Percentiles rank a stretch among this genome's conserved stretches.
Evolutionary conservation across 495 filamentous ascomycete species (phyloP).

Genomic region (Penicillium antarcticum): DNA sequence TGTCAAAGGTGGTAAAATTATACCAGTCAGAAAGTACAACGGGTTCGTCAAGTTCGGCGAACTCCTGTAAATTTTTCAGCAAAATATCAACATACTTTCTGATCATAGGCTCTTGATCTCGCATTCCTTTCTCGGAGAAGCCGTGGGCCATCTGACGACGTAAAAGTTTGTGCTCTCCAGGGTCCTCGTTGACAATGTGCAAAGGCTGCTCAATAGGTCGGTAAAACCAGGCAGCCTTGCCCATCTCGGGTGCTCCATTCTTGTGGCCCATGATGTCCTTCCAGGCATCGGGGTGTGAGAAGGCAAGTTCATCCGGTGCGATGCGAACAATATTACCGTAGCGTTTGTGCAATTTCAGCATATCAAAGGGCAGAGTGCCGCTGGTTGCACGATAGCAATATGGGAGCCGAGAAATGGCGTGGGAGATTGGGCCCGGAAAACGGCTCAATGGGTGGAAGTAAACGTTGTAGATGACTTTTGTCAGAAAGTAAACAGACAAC

Average conservation of each 20-base stretch:
- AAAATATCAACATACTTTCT: slow-evolving; percentile 44
- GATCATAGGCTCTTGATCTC: slow-evolving; percentile 42
- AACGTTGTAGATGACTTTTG: too few species aligned
- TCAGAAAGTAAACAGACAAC: too few species aligned
- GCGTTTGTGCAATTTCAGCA: slow-evolving; percentile 40
- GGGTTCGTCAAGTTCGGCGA: too few species aligned
- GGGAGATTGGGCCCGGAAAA: too few species aligned
- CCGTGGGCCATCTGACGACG: slow-evolving; percentile 50
- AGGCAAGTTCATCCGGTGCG: slow-evolving; percentile 51
- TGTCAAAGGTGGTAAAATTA: slow-evolving; percentile 59
- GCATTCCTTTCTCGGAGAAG: slow-evolving; percentile 48
- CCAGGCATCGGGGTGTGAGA: slow-evolving; percentile 47
- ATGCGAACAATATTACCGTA: slow-evolving; percentile 56
- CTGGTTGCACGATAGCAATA: too few species aligned
- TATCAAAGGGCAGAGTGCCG: slow-evolving; percentile 29
- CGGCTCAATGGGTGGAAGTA: too few species aligned
- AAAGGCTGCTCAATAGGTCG: slow-evolving; percentile 5
- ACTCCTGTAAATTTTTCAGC: slow-evolving; percentile 38
- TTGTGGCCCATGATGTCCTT: slow-evolving; percentile 53
- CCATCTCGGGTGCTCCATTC: slow-evolving; percentile 12
- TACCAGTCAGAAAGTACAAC: slow-evolving; percentile 53
- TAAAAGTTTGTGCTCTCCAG: slow-evolving; percentile 38
- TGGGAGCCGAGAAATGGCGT: too few species aligned
- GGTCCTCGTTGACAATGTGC: slow-evolving; percentile 24
- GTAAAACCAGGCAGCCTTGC: slow-evolving; percentile 19